These are phyloP conservation scores for Boletus huronensis DNA, from an alignment of 768 basidiomycete species.

Conservation along the genomic window DNA sequence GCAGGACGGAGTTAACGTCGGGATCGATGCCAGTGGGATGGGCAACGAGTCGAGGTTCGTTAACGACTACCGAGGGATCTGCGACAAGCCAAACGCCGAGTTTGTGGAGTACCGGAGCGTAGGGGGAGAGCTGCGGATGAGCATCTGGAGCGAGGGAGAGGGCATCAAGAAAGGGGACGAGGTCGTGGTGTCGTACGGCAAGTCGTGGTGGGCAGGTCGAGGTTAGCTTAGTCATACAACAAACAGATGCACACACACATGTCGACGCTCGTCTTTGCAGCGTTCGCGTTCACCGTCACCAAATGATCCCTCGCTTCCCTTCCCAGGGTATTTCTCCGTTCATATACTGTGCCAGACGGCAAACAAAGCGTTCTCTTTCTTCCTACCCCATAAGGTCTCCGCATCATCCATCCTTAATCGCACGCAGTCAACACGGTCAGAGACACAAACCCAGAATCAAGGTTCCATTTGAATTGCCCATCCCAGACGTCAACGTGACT, in stretches of 20 bases:
- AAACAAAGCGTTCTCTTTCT: slow-evolving; percentile 34
- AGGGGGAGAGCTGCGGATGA: slow-evolving; percentile 68
- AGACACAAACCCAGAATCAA: slow-evolving; percentile 32
- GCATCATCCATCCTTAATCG: slow-evolving; percentile 20
- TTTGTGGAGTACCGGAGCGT: slow-evolving; percentile 56
- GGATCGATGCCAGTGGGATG: slow-evolving; percentile 68
- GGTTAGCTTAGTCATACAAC: slow-evolving; percentile 19
- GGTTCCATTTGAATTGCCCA: slow-evolving; percentile 32
- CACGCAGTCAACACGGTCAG: slow-evolving; percentile 15
- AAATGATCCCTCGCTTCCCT: slow-evolving; percentile 52
- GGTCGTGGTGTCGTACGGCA: slow-evolving; percentile 85
- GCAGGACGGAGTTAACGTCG: slow-evolving; percentile 57
- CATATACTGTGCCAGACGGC: slow-evolving; percentile 49
- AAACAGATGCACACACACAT: slow-evolving; percentile 21
- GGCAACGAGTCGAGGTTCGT: slow-evolving; percentile 90
- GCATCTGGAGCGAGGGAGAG: slow-evolving; percentile 62
- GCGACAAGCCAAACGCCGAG: slow-evolving; percentile 60
- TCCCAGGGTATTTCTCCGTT: slow-evolving; percentile 48
- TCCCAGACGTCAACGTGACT: slow-evolving; percentile 18
- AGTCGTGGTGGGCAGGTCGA: slow-evolving; percentile 68
- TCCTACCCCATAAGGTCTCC: slow-evolving; percentile 38
- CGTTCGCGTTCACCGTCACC: slow-evolving; percentile 9
- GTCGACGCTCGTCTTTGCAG: not conserved
- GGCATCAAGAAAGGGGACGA: slow-evolving; percentile 77
- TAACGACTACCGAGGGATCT: slow-evolving; percentile 88